Base-by-base conservation (phyloP, 345 rosid genomes). In the Bretschneidera sinensis region DNA sequence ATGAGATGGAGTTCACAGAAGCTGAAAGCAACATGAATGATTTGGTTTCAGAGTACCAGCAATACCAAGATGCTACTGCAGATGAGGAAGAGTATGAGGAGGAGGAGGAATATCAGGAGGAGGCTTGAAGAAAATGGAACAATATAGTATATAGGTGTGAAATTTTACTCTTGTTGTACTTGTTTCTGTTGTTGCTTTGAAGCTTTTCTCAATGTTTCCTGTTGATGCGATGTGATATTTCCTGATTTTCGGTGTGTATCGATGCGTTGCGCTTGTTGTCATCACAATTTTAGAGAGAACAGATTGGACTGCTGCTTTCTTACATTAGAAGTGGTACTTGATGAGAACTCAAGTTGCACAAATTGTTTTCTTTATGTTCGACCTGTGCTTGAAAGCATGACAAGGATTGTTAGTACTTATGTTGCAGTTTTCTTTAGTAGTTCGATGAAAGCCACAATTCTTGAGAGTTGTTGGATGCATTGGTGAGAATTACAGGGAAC, bases 1-100 rank as follows among this genome's bases (percentile, higher is more conserved):
- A 86, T 28, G 94, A 86, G 75, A 86, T 86, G 94, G 94, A 86
- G 71, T 84, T 84, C 51, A 86, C 94, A 0, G 94, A 86, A 70
- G 92, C 88, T 13, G 88, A 85, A 69, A 83, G 95, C 66, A 85
- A 87, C 76, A 83, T 87, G 95, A 87, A 83, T 54, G 91, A 87
- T 72, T 70, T 87, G 49, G 88, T 85, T 35, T 85, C 95, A 0
- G 95, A 87, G 71, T 87, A 87, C 61, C 95, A 87, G 72, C 95
- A 87, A 62, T 87, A 84, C 67, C 91, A 84, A 72, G 95, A 87
- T 59, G 95, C 95, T 49, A 81, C 95, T 21, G 88, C 91, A 6
- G 95, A 87, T 22, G 95, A 84, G 20, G 94, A 86, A 67, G 85
- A 81, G 11, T 80, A 78, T n/a, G 86, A 75, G 54, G 90, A 87